Conservation (phyloP, 768 basidiomycete species). For the Floccularia luteovirens region DNA sequence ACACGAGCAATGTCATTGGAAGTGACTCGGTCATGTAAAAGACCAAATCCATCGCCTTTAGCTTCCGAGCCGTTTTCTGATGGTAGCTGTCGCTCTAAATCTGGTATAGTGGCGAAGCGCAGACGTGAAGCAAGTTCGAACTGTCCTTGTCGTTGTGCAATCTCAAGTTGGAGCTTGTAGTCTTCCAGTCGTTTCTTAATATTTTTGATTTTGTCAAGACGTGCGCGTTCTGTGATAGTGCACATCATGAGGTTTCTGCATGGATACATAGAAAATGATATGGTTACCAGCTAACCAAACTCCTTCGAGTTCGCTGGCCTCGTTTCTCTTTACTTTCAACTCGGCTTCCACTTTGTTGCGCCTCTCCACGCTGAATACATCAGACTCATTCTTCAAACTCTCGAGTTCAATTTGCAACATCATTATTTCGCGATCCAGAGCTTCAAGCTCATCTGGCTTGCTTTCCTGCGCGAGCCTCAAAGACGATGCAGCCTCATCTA, state of each 20-base stretch:
- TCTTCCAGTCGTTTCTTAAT: slow-evolving; percentile 70
- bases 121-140: slow-evolving; percentile 81
- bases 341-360: slow-evolving; percentile 58
- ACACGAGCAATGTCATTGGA: slow-evolving; percentile 87
- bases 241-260: background rate
- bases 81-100: slow-evolving; percentile 67
- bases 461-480: slow-evolving; percentile 84
- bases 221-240: slow-evolving; percentile 44
- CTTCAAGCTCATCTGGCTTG: slow-evolving; percentile 81
- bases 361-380: slow-evolving; percentile 77
- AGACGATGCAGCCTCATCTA: slow-evolving; percentile 89
- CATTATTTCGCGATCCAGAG: slow-evolving; percentile 74
- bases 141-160: slow-evolving; percentile 83
- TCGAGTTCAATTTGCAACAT: slow-evolving; percentile 88
- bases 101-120: slow-evolving; percentile 80
- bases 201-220: slow-evolving; percentile 66
- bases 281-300: slow-evolving; percentile 69
- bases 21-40: slow-evolving; percentile 82
- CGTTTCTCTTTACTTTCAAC: slow-evolving; percentile 50
- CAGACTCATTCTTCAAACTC: slow-evolving; percentile 81
- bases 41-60: slow-evolving; percentile 40
- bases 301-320: slow-evolving; percentile 51
- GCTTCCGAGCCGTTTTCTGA: slow-evolving; percentile 33
- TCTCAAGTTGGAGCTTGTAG: slow-evolving; percentile 80
- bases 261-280: background rate